These are phyloP conservation scores for Cercospora canescens DNA, from an alignment of 2,329 filamentous ascomycete species.

Conservation along the genomic window DNA sequence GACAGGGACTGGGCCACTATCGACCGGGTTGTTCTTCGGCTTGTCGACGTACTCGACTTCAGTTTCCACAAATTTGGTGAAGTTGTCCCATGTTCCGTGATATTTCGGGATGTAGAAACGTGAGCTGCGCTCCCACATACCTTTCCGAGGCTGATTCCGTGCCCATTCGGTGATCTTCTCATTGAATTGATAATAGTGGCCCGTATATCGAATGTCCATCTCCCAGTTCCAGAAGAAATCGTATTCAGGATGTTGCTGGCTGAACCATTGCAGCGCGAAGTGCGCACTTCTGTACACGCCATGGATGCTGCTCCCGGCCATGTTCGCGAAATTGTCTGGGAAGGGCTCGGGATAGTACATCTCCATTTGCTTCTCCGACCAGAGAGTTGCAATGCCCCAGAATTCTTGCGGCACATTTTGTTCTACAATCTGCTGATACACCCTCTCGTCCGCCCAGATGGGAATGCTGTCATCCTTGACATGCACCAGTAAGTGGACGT, in stretches of 20 bases:
- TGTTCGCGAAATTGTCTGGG: conserved; percentile 69
- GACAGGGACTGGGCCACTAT: conserved; percentile 54
- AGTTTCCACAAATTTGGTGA: conserved; percentile 64
- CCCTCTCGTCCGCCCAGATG: conserved; percentile 73
- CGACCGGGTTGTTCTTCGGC: conserved; percentile 52
- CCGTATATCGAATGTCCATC: conserved; percentile 78
- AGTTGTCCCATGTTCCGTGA: conserved; percentile 68
- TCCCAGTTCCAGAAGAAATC: conserved; percentile 80
- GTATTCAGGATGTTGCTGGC: conserved; percentile 52
- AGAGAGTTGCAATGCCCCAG: conserved; percentile 81
- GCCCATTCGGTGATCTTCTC: conserved; percentile 65
- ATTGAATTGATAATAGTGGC: conserved; percentile 81
- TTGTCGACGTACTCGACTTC: conserved; percentile 53
- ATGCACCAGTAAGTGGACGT: conserved; percentile 82
- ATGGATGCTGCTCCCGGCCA: conserved; percentile 69
- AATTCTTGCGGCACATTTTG: conserved; percentile 80
- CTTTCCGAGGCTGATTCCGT: conserved; percentile 67
- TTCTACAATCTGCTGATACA: conserved; percentile 66
- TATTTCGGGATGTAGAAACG: conserved; percentile 70
- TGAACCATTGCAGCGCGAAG: conserved; percentile 54
- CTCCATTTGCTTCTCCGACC: conserved; percentile 92
- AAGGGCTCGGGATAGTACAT: conserved; percentile 85
- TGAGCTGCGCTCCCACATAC: conserved; percentile 72
- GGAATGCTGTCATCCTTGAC: conserved; percentile 75
- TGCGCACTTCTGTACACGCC: conserved; percentile 75